A percentile compares a stretch with the other conserved stretches of the same genome.
These are phyloP conservation scores for Circinella minor DNA, from an alignment of 371 early-diverging fungal genomes.

Conservation along the genomic window DNA sequence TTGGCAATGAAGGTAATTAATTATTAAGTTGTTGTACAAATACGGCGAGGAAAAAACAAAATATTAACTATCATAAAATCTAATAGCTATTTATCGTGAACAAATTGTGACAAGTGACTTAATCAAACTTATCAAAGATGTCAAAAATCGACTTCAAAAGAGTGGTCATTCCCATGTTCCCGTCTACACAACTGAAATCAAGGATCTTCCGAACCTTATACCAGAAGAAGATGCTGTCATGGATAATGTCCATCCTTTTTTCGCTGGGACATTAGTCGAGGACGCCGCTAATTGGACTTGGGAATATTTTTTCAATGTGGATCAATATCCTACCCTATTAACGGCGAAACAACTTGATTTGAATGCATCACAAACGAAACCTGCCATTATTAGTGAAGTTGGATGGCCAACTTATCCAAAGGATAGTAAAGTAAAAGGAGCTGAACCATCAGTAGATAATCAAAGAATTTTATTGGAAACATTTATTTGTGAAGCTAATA, in stretches of 20 bases:
- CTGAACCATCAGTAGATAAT: slow-evolving; percentile 60
- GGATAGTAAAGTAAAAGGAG: slow-evolving; percentile 30
- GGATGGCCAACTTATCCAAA: slow-evolving; percentile 67
- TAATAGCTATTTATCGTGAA: slow-evolving; percentile 54
- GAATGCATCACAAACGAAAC: slow-evolving; percentile 33
- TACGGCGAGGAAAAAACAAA: background rate
- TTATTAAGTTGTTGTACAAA: background rate
- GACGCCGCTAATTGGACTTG: slow-evolving; percentile 60
- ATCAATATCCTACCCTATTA: slow-evolving; percentile 26
- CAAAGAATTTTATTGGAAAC: slow-evolving; percentile 53
- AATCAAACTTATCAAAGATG: slow-evolving; percentile 37
- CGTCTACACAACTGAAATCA: slow-evolving; percentile 62
- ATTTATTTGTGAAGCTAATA: slow-evolving; percentile 62
- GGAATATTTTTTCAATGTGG: slow-evolving; percentile 45
- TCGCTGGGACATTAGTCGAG: slow-evolving; percentile 57
- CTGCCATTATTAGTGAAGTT: slow-evolving; percentile 65
- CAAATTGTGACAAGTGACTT: slow-evolving; percentile 42
- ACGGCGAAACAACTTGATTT: slow-evolving; percentile 12
- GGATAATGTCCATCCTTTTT: slow-evolving; percentile 72
- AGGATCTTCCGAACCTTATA: slow-evolving; percentile 49
- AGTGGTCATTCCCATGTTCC: slow-evolving; percentile 50
- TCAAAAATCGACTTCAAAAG: slow-evolving; percentile 38
- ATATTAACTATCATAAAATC: background rate
- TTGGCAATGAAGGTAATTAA: slow-evolving; percentile 50
- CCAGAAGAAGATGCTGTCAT: slow-evolving; percentile 57